Evolutionary conservation across 495 filamentous ascomycete genomes (phyloP).

Genomic region (Penicillium goetzii): DNA sequence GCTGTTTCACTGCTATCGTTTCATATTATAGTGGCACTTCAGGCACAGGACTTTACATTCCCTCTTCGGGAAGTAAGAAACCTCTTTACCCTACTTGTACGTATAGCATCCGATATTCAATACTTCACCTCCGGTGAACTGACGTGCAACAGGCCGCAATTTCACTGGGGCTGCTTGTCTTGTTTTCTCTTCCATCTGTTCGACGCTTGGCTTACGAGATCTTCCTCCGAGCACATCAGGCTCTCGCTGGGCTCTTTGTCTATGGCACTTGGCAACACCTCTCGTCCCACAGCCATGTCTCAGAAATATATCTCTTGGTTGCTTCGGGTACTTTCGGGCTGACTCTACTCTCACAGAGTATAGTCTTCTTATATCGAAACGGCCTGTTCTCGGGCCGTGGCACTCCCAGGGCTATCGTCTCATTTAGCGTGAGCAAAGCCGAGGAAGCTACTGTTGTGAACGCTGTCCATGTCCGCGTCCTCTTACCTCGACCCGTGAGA

Average conservation of each 20-base stretch:
- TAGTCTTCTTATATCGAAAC: constrained; percentile 31
- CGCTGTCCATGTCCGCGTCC: constrained; percentile 15
- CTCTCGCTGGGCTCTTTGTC: constrained; percentile 21
- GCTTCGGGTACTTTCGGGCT: constrained; percentile 29
- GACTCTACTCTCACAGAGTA: constrained; percentile 24
- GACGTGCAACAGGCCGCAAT: neutral
- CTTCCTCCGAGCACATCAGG: constrained; percentile 33
- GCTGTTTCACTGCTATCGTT: constrained; percentile 5
- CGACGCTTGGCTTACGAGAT: constrained; percentile 25
- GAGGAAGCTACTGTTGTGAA: neutral
- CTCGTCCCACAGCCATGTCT: constrained; percentile 8
- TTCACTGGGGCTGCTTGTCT: constrained; percentile 2
- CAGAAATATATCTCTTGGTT: constrained; percentile 34
- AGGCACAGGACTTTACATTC: neutral
- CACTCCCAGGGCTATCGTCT: neutral
- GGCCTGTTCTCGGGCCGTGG: constrained; percentile 26
- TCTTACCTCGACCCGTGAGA: constrained; percentile 30
- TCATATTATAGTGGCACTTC: neutral
- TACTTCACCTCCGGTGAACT: neutral
- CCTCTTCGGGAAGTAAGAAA: neutral
- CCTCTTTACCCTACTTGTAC: constrained; percentile 15
- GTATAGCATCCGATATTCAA: neutral
- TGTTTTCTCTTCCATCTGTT: constrained; percentile 26
- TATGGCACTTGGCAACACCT: constrained; percentile 32
- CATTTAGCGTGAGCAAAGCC: neutral